Evolutionary conservation across 75 land plant species (phyloP).

Genomic region (Chamaecyparis obtusa): DNA sequence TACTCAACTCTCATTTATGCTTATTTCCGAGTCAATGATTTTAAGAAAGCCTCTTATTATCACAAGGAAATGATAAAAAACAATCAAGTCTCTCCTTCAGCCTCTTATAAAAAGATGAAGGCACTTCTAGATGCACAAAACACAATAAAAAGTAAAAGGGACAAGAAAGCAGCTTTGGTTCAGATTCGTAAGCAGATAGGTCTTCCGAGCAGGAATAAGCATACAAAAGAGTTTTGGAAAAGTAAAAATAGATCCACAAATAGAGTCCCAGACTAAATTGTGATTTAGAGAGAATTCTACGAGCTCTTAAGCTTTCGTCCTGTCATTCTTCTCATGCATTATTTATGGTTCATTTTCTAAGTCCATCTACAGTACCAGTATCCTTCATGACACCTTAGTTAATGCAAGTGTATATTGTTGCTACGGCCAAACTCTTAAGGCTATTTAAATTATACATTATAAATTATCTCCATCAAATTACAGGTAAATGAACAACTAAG

Average conservation of each 20-base stretch:
- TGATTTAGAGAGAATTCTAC: background rate
- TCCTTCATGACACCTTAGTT: background rate
- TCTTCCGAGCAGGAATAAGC: conserved; percentile 43
- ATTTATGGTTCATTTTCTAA: background rate
- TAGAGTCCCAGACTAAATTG: conserved; percentile 1
- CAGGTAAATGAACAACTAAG: background rate
- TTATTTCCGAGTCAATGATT: conserved; percentile 77
- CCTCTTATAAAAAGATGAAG: conserved; percentile 70
- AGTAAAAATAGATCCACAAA: conserved; percentile 22
- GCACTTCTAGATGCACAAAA: conserved; percentile 55
- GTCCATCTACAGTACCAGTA: background rate
- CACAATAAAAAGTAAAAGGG: conserved; percentile 45
- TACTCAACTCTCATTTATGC: conserved; percentile 84
- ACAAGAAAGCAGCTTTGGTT: conserved; percentile 51
- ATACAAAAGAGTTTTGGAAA: conserved; percentile 66
- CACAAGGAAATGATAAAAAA: conserved; percentile 71
- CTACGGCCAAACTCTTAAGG: background rate
- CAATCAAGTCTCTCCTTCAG: conserved; percentile 55
- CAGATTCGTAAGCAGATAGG: conserved; percentile 52
- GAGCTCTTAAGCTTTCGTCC: background rate
- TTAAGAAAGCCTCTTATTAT: conserved; percentile 62
- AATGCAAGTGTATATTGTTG: background rate
- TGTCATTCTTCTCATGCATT: background rate
- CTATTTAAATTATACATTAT: background rate
- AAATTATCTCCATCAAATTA: background rate